These are phyloP conservation scores for Sarocladiaceae sp. DNA, from an alignment of 2,329 filamentous ascomycete genomes.

Conservation along the genomic window DNA sequence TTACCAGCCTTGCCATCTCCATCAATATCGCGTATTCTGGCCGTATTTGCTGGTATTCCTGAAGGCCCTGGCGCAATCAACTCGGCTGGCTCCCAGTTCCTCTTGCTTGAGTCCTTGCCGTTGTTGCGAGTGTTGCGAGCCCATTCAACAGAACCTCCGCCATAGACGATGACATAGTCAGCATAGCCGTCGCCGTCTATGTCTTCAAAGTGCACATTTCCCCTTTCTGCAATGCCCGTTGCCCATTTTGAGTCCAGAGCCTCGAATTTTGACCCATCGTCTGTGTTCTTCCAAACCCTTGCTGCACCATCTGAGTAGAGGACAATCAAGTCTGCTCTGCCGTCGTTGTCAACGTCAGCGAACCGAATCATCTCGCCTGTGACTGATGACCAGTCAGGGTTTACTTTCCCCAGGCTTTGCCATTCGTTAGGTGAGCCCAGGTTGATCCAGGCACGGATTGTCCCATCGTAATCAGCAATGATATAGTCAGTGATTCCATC, in stretches of 20 bases:
- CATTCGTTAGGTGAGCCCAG: constrained; percentile 4
- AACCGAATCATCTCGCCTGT: neutral
- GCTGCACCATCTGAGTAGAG: neutral
- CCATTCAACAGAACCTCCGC: constrained; percentile 8
- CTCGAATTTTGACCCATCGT: constrained; percentile 8
- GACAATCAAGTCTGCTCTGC: neutral
- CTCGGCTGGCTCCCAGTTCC: constrained; percentile 10
- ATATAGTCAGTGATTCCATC: constrained; percentile 9
- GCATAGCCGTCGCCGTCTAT: constrained; percentile 13
- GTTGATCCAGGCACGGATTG: constrained; percentile 5
- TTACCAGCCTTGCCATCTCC: constrained; percentile 1
- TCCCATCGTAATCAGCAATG: constrained; percentile 8
- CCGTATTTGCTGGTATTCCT: neutral
- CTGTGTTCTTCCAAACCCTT: constrained; percentile 1
- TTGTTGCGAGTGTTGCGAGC: constrained; percentile 11
- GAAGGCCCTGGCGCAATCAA: neutral
- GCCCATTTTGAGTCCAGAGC: constrained; percentile 11
- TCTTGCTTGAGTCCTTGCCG: constrained; percentile 10
- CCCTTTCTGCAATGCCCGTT: constrained; percentile 1
- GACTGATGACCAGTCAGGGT: neutral
- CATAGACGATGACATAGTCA: constrained; percentile 13
- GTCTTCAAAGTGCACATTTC: constrained; percentile 10
- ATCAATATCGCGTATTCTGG: neutral
- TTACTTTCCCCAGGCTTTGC: constrained; percentile 5
- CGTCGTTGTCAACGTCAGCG: neutral